Evolutionary conservation across 176 grass and related monocot genomes (phyloP), one percentile per base, ranked within the genome.

Genomic region (Oryza nivara): DNA sequence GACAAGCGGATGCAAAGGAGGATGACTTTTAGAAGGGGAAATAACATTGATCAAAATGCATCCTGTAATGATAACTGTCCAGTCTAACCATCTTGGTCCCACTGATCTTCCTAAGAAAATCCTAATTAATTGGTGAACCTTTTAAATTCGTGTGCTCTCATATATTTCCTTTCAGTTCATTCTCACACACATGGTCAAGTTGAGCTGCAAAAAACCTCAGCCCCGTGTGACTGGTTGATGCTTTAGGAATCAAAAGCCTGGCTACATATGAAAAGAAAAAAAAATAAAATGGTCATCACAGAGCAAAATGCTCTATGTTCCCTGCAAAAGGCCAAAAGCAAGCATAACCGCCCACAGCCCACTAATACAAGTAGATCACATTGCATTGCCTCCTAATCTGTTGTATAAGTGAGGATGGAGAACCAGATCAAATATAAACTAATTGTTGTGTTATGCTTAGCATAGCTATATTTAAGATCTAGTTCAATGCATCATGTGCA

Each of bases 271-370:
- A 1, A 44, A 83, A 47, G 7, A 3, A 61, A 49, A 32, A 30
- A 32, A 61, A 70, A 25, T 67, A 0, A 73, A 0, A 65, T 54
- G 54, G 54, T 20, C 54, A 58, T 58, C 14, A 56, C 45, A 63
- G 74, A 58, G 47, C 46, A 84, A 58, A 70, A 76, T 84, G 34
- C 78, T 80, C 17, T 72, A 41, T 69, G 73, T 54, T 83, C 78
- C 78, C 44, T 83, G 60, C 74, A 83, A 78, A 83, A 78, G 5
- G 73, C 79, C 79, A 77, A 74, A 73, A 70, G 38, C 49, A 83
- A 9, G 35, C 83, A 26, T 81, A 71, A 64, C 88, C 72, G 51
- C 72, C 28, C 34, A 43, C 68, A 34, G 7, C 7, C 34, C 35
- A 77, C 73, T 56, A 25, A 67, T 20, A 28, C 61, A 52, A 20